These are phyloP conservation scores for Elasticomyces elasticus DNA, from an alignment of 495 filamentous ascomycete species.

Conservation along the genomic window DNA sequence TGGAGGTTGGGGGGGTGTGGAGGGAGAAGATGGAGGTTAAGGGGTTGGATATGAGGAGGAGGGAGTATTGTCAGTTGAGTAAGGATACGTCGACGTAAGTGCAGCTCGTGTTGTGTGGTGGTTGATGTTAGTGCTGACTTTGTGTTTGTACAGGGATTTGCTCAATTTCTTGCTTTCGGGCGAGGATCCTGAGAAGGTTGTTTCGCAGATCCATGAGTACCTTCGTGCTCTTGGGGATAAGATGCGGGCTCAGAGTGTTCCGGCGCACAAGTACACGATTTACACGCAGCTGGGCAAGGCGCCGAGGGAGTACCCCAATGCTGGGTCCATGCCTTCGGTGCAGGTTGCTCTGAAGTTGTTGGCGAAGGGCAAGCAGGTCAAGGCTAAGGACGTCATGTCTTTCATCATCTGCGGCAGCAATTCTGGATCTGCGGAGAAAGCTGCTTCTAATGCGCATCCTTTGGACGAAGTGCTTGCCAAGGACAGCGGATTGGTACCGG, in stretches of 20 bases:
- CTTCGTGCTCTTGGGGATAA: conserved; percentile 68
- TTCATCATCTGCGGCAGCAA: conserved; percentile 84
- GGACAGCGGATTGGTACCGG: conserved; percentile 63
- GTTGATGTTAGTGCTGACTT: neutral
- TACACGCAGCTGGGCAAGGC: conserved; percentile 94
- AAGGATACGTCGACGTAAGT: conserved; percentile 76
- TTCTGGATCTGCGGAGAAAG: conserved; percentile 56
- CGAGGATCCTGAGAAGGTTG: conserved; percentile 79
- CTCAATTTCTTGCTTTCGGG: conserved; percentile 88
- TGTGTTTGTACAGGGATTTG: conserved; percentile 35
- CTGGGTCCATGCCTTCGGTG: conserved; percentile 90
- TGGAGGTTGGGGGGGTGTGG: conserved; percentile 79
- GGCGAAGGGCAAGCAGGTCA: conserved; percentile 73
- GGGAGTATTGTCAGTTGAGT: conserved; percentile 89
- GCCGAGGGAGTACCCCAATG: conserved; percentile 86
- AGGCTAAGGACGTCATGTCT: conserved; percentile 88
- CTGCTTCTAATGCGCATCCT: conserved; percentile 79
- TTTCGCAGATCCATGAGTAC: conserved; percentile 86
- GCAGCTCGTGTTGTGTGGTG: neutral
- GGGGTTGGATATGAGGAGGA: conserved; percentile 91
- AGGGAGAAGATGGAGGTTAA: conserved; percentile 95
- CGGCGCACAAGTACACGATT: conserved; percentile 83
- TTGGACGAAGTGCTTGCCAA: conserved; percentile 74
- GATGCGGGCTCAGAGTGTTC: conserved; percentile 69
- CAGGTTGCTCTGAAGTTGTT: conserved; percentile 87